Evolutionary conservation across 139 green algal species (phyloP), one percentile per base, ranked within the genome.

Genomic region (Tetraselmis chui): DNA sequence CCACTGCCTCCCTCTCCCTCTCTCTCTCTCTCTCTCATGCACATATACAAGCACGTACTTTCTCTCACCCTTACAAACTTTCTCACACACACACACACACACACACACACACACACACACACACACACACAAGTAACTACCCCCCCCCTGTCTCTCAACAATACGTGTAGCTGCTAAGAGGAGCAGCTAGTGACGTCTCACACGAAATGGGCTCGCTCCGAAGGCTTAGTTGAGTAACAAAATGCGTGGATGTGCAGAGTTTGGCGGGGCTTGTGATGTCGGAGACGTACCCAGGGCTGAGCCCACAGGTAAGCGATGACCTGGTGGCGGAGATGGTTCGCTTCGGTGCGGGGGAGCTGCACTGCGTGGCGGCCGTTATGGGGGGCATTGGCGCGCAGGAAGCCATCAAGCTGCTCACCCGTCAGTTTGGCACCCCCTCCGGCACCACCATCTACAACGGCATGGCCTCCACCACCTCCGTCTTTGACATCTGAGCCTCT

Each of bases 391-490:
- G 92, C 0, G 88, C 88, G 1, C 95, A 99, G 85, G 96, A 99
- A 84, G 94, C 89, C 29, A 99, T 99, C 86, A 99, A 99, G 89
- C 87, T 99, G 1, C 81, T 99, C 23, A 98, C 96, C 0, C 80
- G 88, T 29, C 95, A 98, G 87, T 99, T 98, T 88, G 93, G 97
- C 79, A 92, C 95, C 0, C 75, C 97, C 31, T 75, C 59, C 0
- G 96, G 94, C 1, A 93, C 87, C 18, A 83, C 99, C 0, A 79
- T 99, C 0, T 98, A 94, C 91, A 98, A 98, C 80, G 94, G 83
- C 27, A 97, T 98, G 85, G 74, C 77, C 5, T 87, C 77, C 67
- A 90, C 87, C n/a, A 90, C 85, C 31, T 84, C 85, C 27, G 83
- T 93, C n/a, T 85, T 93, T 27, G 28, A 27, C 30, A 78, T 84